Evolutionary conservation across 2,329 filamentous ascomycete genomes (phyloP).

Genomic region (Botryotinia globosa): DNA sequence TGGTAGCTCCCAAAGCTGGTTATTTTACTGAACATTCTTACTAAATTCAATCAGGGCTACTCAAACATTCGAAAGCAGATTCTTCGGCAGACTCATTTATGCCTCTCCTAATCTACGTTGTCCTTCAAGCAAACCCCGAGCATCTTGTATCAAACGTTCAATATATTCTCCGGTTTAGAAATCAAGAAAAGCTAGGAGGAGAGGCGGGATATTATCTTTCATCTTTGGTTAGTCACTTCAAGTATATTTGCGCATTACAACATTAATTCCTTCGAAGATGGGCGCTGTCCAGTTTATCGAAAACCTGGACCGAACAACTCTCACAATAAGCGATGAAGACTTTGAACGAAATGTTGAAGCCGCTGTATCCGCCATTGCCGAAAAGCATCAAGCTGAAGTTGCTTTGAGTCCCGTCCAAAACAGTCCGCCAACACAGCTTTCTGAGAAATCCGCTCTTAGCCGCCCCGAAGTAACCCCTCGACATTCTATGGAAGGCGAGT

Average conservation of each 20-base stretch:
- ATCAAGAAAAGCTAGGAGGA: slow-evolving; percentile 95
- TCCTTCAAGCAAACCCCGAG: slow-evolving; percentile 89
- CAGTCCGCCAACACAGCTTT: slow-evolving; percentile 38
- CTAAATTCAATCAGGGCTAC: slow-evolving; percentile 56
- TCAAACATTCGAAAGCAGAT: slow-evolving; percentile 89
- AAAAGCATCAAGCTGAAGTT: slow-evolving; percentile 69
- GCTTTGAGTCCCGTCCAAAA: slow-evolving; percentile 35
- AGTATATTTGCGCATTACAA: neutral
- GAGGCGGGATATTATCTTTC: slow-evolving; percentile 98
- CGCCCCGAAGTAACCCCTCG: slow-evolving; percentile 57
- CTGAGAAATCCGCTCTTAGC: slow-evolving; percentile 49
- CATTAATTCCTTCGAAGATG: slow-evolving; percentile 52
- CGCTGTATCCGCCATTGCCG: slow-evolving; percentile 91
- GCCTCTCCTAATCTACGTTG: slow-evolving; percentile 91
- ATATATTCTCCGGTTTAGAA: slow-evolving; percentile 94
- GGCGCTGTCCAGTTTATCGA: slow-evolving; percentile 96
- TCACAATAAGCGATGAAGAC: slow-evolving; percentile 91
- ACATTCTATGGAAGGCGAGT: slow-evolving; percentile 58
- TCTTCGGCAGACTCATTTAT: slow-evolving; percentile 96
- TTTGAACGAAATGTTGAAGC: slow-evolving; percentile 97
- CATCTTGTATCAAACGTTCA: slow-evolving; percentile 97
- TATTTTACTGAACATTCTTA: slow-evolving; percentile 1
- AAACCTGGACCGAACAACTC: slow-evolving; percentile 86
- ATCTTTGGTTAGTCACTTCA: slow-evolving; percentile 63
- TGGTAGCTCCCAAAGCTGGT: slow-evolving; percentile 51